Base-by-base conservation (phyloP, 805 yeast species). In the Candida silvatica region DNA sequence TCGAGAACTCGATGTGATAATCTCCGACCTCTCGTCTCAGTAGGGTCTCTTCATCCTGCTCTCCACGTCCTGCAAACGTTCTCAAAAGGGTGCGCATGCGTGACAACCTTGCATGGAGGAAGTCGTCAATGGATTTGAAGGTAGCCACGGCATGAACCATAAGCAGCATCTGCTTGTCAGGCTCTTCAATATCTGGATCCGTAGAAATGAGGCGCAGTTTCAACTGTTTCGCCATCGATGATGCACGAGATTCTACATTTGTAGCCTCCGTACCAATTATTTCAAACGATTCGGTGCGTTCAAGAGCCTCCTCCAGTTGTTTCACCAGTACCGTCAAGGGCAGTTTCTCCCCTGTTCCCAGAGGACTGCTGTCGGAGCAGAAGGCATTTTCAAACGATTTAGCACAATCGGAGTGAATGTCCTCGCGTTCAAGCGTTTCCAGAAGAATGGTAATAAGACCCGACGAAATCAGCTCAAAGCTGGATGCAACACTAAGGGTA, bases 381-480 rank as follows among this genome's bases (percentile, higher is more conserved):
- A 73, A 74, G 1, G 56, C 57, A 6, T 47, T 36, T 26, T 67
- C 48, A 43, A 83, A 77, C 2, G 77, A 59, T 17, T 45, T 48
- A 18, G 32, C 23, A 26, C 74, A 48, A 16, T 52, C 57, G 19
- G 51, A 43, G 4, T 46, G 39, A 29, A 54, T 37, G 14, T 41
- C 32, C 17, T 51, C 48, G 29, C 56, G 39, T 19, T 47, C 42
- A 31, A 75, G 69, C 3, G 65, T 36, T 2, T 37, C 17, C 3
- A 62, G 45, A 20, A 80, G 50, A 1, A 63, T 46, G 5, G 63
- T 61, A 6, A 80, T 64, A 5, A 83, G 52, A 0, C 87, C 87
- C 2, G 87, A 80, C 2, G 80, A 68, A 5, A 77, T 65, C 23
- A 87, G 60, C 51, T 86, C 95, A 58, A 77, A 84, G 39, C 88